Base-by-base conservation (phyloP, 1,284 basidiomycete genomes). In the Sanghuangporus weigelae region DNA sequence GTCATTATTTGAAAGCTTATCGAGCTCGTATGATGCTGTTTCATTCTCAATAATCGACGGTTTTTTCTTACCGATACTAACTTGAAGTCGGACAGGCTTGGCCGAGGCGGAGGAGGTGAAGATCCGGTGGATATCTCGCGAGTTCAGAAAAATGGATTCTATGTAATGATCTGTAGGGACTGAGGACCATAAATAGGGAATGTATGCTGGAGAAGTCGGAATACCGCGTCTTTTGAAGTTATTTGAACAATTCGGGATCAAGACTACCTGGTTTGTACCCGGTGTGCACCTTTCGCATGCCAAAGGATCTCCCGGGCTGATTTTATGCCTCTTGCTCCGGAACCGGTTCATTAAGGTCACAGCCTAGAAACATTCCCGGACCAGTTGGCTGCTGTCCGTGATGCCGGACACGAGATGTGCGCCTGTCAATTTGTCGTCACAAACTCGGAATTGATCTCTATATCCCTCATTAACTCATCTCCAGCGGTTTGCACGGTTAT, bases 171-270 rank as follows among this genome's bases (percentile, higher is more conserved):
- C 16, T 42, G 16, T n/a, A n/a, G n/a, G 50, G 21, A 51, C 14
- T 51, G 21, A n/a, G 16, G 19, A 35, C 12, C 7, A 10, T 38
- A 12, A 49, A 3, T 60, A 84, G 84, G 87, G 87, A 7, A 80
- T 89, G 76, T 89, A 82, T 68, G 85, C 90, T 0, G 90, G 89
- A 14, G 89, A 92, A 72, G 87, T 90, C 38, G 90, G 87, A 19
- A 78, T 81, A 0, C 84, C 82, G 3, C 83, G 89, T 12, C 77
- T 92, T 4, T 76, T 92, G 66, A 88, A 86, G 72, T 74, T 92
- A 19, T 90, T 92, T 74, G 76, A 79, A n/a, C 90, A 90, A 72
- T 88, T 88, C 70, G 75, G 78, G 8, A 86, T 91, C 66, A 89
- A 82, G 68, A 81, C 83, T 35, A 83, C 79, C 3, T 91, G 85